These are phyloP conservation scores for Aspergillus neoniger DNA, from an alignment of 2,329 filamentous ascomycete species.

Conservation along the genomic window DNA sequence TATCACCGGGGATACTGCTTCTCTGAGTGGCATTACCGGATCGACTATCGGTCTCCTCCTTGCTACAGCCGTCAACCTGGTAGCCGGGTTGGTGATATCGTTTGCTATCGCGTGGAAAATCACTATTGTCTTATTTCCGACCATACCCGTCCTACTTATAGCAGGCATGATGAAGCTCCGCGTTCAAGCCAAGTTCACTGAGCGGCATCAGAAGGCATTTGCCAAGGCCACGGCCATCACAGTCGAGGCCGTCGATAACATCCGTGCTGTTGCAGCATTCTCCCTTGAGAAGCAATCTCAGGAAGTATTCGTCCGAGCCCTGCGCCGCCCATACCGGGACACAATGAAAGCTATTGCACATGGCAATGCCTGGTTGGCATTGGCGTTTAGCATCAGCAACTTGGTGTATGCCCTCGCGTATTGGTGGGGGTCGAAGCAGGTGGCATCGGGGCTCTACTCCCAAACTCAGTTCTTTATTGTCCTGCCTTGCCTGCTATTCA, in stretches of 20 bases:
- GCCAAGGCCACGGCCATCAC: conserved; percentile 44
- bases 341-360: conserved; percentile 50
- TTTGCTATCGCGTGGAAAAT: conserved; percentile 76
- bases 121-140: conserved; percentile 68
- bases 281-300: conserved; percentile 54
- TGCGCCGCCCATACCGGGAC: conserved; percentile 50
- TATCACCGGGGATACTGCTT: conserved; percentile 69
- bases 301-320: conserved; percentile 46
- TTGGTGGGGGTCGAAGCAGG: conserved; percentile 75
- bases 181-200: conserved; percentile 61
- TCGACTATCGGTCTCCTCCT: conserved; percentile 69
- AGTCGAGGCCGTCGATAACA: conserved; percentile 51
- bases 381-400: conserved; percentile 54
- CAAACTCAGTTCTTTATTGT: conserved; percentile 73
- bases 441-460: conserved; percentile 65
- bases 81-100: conserved; percentile 67
- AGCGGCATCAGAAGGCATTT: conserved; percentile 53
- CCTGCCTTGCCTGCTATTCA: conserved; percentile 68
- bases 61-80: conserved; percentile 67
- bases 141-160: conserved; percentile 67
- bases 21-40: conserved; percentile 68
- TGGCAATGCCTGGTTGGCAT: conserved; percentile 47
- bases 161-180: conserved; percentile 69
- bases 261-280: conserved; percentile 53
- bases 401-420: conserved; percentile 74